Base-by-base conservation (phyloP, 2,329 filamentous ascomycete genomes). In the Stemphylium beticola region DNA sequence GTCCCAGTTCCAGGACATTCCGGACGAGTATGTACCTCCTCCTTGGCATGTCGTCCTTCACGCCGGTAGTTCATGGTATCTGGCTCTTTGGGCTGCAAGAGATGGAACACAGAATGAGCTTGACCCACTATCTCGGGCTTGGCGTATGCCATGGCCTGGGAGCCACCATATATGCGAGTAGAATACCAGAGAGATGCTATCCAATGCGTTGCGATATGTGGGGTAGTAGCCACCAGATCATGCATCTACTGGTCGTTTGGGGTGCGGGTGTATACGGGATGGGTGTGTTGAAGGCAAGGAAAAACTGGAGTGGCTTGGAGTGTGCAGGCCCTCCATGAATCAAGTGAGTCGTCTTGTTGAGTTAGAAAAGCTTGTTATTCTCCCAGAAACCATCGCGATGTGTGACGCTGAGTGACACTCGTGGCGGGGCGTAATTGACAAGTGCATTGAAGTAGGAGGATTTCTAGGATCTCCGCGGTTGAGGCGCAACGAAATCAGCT, bases 181-280 rank as follows among this genome's bases (percentile, higher is more conserved):
- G 73, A 57, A 62, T 81, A 17, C 79, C 80, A 0, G 80, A 82
- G 58, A 65, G 67, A 49, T 78, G 75, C 68, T 76, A 64, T 36
- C 78, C 76, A 3, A 67, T 71, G 9, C 68, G 49, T 1, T 82
- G 81, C 49, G 81, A 83, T 54, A 60, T 82, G 2, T 64, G 78
- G 11, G 79, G 80, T 0, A 74, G 77, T 2, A 80, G 77, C 52
- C 81, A 83, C 60, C 79, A 83, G 64, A 61, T 81, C n/a, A 78
- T 83, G 66, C 80, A 83, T 51, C 46, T 81, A 2, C 70, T 78
- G 53, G 78, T 82, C 12, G 64, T 82, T 17, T 62, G 74, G 6
- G 80, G 78, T 17, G 65, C 72, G 12, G 77, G 75, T 44, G 68
- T 17, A 22, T 55, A 57, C 38, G 31, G 68, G 15, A 55, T 65